Base-by-base conservation (phyloP, 176 grass and related monocot species). In the Stipa capillata region DNA sequence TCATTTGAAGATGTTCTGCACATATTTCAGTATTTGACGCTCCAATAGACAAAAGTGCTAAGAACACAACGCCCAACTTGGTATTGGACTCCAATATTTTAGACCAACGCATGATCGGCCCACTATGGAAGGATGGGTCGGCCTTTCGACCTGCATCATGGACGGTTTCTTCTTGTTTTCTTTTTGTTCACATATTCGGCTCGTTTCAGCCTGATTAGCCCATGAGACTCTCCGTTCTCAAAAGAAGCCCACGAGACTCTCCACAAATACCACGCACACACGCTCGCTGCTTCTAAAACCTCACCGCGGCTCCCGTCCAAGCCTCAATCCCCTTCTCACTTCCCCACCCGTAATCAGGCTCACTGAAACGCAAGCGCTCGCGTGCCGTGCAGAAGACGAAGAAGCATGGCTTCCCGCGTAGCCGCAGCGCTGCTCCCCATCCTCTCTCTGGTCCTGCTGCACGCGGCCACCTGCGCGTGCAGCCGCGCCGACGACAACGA, bases 401-500 rank as follows among this genome's bases (percentile, higher is more conserved):
- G 77, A 47, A 73, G 37, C 24, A 94, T 88, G 90, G 43, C 71
- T 49, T 73, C 49, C 14, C 42, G 62, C 58, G 16, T 18, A 41
- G n/a, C 43, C 4, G 48, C 77, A 5, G 21, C 55, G 3, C 0
- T 93, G 25, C 27, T 82, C 67, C 36, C 76, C 12, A 27, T 79
- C 20, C n/a, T 91, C 65, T 64, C 65, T 7, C 35, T 89, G 8
- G 58, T 89, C 57, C 29, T 71, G 9, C 56, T 55, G 20, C 48
- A 4, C 21, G 12, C 52, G 39, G 33, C n/a, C n/a, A n/a, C n/a
- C n/a, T n/a, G n/a, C n/a, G n/a, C n/a, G n/a, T n/a, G 70, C 27
- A 33, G 34, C 60, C 86, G 82, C 43, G 88, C 88, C 73, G 83
- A 58, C 27, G 91, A 86, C 24, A 87, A 91, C 82, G 83, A 83